Conservation (phyloP, 495 filamentous ascomycete genomes). For the Massariosphaeria phaeospora region DNA sequence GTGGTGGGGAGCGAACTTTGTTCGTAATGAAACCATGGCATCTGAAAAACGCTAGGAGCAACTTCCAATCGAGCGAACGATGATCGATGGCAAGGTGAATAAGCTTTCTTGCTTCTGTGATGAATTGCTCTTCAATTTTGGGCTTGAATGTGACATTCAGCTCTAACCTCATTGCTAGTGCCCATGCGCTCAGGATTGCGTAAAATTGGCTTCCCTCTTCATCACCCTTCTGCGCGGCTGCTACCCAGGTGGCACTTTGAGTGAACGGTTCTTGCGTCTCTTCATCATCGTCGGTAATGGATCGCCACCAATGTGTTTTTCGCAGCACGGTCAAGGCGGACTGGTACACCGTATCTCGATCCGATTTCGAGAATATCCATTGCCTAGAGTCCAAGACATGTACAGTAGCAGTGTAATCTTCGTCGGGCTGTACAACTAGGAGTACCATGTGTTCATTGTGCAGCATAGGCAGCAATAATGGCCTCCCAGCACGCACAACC, state of each 20-base stretch:
- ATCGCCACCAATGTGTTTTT: background rate
- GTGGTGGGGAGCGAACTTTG: background rate
- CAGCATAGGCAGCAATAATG: background rate
- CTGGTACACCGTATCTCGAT: background rate
- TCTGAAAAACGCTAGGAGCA: background rate
- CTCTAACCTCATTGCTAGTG: slow-evolving; percentile 3
- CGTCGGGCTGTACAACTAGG: background rate
- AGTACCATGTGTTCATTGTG: background rate
- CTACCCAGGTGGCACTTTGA: background rate
- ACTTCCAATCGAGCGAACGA: background rate
- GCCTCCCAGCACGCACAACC: background rate
- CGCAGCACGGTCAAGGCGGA: background rate
- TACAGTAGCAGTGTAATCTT: background rate
- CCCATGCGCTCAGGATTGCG: slow-evolving; percentile 1
- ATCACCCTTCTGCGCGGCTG: background rate
- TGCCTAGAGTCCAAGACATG: background rate
- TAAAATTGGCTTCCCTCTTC: background rate
- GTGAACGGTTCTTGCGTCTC: background rate
- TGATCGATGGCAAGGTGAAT: background rate
- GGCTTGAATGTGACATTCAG: background rate
- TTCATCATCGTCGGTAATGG: background rate
- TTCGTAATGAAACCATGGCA: background rate
- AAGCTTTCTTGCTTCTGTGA: background rate
- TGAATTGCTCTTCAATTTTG: background rate
- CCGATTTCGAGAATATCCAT: background rate